These are phyloP conservation scores for Ganoderma boninense DNA, from an alignment of 1,284 basidiomycete species.

Conservation along the genomic window DNA sequence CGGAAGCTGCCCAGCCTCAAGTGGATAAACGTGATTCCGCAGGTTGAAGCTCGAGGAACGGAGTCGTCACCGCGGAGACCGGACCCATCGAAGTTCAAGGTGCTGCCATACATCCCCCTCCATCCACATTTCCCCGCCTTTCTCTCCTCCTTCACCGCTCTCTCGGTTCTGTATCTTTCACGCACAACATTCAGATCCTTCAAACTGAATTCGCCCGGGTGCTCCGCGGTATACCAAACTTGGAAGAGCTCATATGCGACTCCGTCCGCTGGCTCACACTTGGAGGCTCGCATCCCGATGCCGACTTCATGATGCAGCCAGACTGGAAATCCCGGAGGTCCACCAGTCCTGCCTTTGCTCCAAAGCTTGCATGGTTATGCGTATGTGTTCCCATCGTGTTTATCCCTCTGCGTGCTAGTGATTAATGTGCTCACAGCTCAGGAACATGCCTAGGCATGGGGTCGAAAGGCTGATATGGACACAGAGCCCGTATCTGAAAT, in stretches of 20 bases:
- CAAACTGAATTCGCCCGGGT: background rate
- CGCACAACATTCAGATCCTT: background rate
- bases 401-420: background rate
- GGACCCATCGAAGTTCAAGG: background rate
- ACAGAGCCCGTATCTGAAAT: background rate
- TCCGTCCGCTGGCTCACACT: background rate
- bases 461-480: background rate
- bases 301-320: background rate
- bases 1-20: background rate
- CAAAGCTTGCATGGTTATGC: background rate
- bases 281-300: background rate
- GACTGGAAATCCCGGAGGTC: background rate
- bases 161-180: background rate
- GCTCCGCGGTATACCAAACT: background rate
- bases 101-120: background rate
- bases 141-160: background rate
- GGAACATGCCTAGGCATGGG: background rate
- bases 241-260: background rate
- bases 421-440: background rate
- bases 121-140: background rate
- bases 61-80: background rate
- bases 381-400: background rate
- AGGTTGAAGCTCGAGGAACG: too few relatives aligned
- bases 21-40: background rate
- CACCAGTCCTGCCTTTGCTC: background rate